These are phyloP conservation scores for Salvia sclarea DNA, from an alignment of 305 asterid genomes.

Conservation along the genomic window DNA sequence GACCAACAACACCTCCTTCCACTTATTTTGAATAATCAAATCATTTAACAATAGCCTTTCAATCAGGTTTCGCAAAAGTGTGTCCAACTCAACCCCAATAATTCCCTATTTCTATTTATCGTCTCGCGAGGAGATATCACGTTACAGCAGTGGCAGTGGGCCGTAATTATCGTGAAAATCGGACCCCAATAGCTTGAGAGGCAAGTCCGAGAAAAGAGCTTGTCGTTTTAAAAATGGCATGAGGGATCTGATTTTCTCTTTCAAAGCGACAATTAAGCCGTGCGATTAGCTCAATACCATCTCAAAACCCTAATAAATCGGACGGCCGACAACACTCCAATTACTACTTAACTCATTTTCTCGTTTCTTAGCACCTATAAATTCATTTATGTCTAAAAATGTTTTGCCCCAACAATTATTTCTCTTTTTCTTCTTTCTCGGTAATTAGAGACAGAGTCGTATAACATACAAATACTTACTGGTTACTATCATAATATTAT, in stretches of 20 bases:
- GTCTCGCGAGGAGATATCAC: constrained; percentile 19
- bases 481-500: too few relatives aligned
- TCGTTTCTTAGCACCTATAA: background rate
- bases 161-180: constrained; percentile 21
- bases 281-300: constrained; percentile 30
- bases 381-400: too few relatives aligned
- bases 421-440: too few relatives aligned
- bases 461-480: too few relatives aligned
- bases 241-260: background rate
- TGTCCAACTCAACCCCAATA: constrained; percentile 30
- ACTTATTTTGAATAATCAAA: constrained; percentile 27
- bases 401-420: too few relatives aligned
- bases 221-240: constrained; percentile 25
- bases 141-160: constrained; percentile 29
- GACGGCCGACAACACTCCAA: constrained; percentile 26
- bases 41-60: constrained; percentile 28
- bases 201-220: constrained; percentile 29
- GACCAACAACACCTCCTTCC: constrained; percentile 10
- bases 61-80: constrained; percentile 33
- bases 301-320: constrained; percentile 32
- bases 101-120: constrained; percentile 25
- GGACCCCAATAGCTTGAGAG: constrained; percentile 8
- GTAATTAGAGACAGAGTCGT: too few relatives aligned
- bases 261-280: constrained; percentile 31
- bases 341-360: too few relatives aligned